phyloP scores from a whole-genome alignment of 805 yeast species.

The Yamadazyma tumulicola region DNA sequence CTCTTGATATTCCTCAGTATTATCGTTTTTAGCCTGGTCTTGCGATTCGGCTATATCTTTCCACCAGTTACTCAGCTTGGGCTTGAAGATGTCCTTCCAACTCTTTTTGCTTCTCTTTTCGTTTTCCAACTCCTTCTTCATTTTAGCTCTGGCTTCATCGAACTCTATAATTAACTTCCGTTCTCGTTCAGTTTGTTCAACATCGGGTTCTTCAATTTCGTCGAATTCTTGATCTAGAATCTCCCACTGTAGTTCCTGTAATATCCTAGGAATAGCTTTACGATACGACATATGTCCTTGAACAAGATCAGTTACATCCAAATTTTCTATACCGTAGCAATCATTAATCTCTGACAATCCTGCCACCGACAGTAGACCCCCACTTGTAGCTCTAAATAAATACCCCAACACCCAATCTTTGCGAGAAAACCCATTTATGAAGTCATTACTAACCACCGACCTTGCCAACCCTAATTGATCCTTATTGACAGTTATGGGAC shows the following conservation, averaged over 20 bases:
- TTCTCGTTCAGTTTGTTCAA: conserved; percentile 79
- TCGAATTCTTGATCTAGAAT: conserved; percentile 87
- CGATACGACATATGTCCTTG: conserved; percentile 98
- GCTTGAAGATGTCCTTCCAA: conserved; percentile 49
- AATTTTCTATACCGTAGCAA: conserved; percentile 69
- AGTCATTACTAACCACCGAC: conserved; percentile 84
- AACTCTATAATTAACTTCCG: conserved; percentile 79
- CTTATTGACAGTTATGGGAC: conserved; percentile 75
- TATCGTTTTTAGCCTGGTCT: conserved; percentile 9
- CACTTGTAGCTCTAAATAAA: conserved; percentile 90
- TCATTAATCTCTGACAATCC: conserved; percentile 76
- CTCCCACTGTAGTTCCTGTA: conserved; percentile 69
- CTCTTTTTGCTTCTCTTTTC: conserved; percentile 27
- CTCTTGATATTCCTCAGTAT: conserved; percentile 19
- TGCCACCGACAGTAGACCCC: conserved; percentile 87
- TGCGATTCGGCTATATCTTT: conserved; percentile 33
- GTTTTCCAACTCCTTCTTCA: conserved; percentile 42
- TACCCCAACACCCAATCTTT: conserved; percentile 97
- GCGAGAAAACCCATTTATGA: conserved; percentile 84
- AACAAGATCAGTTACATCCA: conserved; percentile 81
- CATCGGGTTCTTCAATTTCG: conserved; percentile 95
- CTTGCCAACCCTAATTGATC: conserved; percentile 78
- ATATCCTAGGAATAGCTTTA: conserved; percentile 81
- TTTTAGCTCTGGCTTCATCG: conserved; percentile 73
- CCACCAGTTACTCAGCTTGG: conserved; percentile 58